Percentiles rank a stretch among this genome's conserved stretches.
Evolutionary conservation across 2,329 filamentous ascomycete genomes (phyloP).

Genomic region (Bipolaris bicolor): DNA sequence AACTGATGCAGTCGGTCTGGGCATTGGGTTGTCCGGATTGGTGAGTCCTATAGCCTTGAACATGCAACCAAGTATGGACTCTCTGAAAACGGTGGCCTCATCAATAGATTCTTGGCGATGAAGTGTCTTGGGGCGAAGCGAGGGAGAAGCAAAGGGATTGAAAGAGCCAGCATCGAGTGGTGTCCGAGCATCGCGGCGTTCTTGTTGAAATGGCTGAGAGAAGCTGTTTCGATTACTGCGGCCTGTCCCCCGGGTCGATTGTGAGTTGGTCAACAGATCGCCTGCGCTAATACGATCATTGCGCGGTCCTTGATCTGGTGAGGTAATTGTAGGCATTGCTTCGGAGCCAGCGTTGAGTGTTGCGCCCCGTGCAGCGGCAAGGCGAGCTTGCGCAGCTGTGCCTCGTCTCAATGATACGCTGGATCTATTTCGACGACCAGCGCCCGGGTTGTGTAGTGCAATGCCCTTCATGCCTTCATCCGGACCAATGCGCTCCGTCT

Average conservation of each 20-base stretch:
- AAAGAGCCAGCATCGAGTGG: constrained; percentile 54
- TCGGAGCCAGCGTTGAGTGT: constrained; percentile 34
- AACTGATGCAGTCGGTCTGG: constrained; percentile 69
- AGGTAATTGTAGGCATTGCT: constrained; percentile 29
- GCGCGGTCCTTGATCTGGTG: constrained; percentile 32
- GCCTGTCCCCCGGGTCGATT: constrained; percentile 68
- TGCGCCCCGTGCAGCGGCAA: constrained; percentile 55
- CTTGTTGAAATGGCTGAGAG: constrained; percentile 56
- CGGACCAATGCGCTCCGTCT: constrained; percentile 79
- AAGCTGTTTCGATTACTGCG: constrained; percentile 55
- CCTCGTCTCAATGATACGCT: constrained; percentile 76
- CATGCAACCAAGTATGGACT: constrained; percentile 92
- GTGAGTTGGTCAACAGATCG: constrained; percentile 80
- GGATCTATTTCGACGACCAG: constrained; percentile 70
- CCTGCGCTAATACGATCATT: constrained; percentile 57
- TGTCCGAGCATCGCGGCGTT: constrained; percentile 50
- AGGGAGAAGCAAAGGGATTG: constrained; percentile 50
- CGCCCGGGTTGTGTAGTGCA: constrained; percentile 83
- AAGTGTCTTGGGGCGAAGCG: constrained; percentile 48
- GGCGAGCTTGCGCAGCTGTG: constrained; percentile 71
- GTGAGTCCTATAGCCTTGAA: constrained; percentile 90
- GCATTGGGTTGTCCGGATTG: constrained; percentile 67
- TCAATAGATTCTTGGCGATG: constrained; percentile 82
- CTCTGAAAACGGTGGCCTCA: constrained; percentile 86
- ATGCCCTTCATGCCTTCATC: constrained; percentile 92